A percentile compares a stretch with the other conserved stretches of the same genome.
Evolutionary conservation across 306 rosid species (phyloP).

Genomic region (Spatholobus suberectus): DNA sequence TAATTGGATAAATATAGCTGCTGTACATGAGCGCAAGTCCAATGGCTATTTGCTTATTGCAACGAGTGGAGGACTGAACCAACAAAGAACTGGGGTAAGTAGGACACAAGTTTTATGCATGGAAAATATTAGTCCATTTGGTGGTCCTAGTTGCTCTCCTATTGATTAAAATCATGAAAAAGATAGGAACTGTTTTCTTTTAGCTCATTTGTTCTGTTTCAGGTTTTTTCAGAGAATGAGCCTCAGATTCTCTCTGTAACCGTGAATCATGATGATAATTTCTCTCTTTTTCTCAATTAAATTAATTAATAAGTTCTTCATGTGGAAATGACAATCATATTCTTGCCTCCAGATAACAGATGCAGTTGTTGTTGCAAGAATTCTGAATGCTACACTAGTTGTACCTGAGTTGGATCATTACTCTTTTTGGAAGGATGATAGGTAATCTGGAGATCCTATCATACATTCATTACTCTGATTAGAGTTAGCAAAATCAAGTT

Average conservation of each 20-base stretch:
- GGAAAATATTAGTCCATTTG: background rate
- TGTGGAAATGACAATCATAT: conserved; percentile 43
- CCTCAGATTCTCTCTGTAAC: conserved; percentile 20
- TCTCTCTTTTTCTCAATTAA: background rate
- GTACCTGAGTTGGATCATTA: conserved; percentile 95
- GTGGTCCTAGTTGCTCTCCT: conserved; percentile 11
- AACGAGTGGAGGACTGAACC: conserved; percentile 96
- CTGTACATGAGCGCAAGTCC: conserved; percentile 68
- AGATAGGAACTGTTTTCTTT: background rate
- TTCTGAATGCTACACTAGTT: conserved; percentile 95
- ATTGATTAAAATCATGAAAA: conserved; percentile 20
- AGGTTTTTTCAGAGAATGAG: conserved; percentile 11
- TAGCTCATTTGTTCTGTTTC: background rate
- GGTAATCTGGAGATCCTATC: conserved; percentile 53
- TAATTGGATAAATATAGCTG: conserved; percentile 55
- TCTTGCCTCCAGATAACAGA: conserved; percentile 83
- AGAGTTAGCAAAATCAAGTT: conserved; percentile 34
- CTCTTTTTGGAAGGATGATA: conserved; percentile 95
- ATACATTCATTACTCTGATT: background rate
- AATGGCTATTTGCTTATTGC: conserved; percentile 97
- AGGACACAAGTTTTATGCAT: conserved; percentile 17
- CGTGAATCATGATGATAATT: background rate
- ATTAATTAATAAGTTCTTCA: conserved; percentile 10
- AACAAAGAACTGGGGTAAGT: conserved; percentile 97
- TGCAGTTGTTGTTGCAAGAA: conserved; percentile 95